A percentile compares a stretch with the other conserved stretches of the same genome.
These are phyloP conservation scores for Niebla homalea DNA, from an alignment of 495 filamentous ascomycete genomes.

Conservation along the genomic window DNA sequence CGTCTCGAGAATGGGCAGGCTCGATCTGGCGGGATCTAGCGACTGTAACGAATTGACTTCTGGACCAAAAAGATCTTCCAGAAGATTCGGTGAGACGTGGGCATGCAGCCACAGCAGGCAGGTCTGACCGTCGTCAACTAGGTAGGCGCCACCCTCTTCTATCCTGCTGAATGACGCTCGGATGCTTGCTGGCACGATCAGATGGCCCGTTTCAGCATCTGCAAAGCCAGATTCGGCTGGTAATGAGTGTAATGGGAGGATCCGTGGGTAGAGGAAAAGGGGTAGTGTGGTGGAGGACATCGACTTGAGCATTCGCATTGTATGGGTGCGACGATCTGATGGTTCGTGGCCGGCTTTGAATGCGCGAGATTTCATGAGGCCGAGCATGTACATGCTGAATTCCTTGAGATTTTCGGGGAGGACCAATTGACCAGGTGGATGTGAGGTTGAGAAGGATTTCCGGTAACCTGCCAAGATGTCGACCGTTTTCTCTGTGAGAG, in stretches of 20 bases:
- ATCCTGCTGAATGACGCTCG: conserved; percentile 84
- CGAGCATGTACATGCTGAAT: conserved; percentile 94
- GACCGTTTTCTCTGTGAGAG: conserved; percentile 80
- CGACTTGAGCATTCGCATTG: conserved; percentile 76
- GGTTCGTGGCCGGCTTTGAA: conserved; percentile 86
- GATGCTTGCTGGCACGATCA: conserved; percentile 51
- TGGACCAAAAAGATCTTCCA: conserved; percentile 82
- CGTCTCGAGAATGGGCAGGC: conserved; percentile 66
- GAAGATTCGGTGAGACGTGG: conserved; percentile 62
- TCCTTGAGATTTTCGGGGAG: conserved; percentile 95
- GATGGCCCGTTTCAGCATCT: conserved; percentile 65
- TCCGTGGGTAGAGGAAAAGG: conserved; percentile 88
- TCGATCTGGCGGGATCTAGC: conserved; percentile 64
- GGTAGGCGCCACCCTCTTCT: conserved; percentile 90
- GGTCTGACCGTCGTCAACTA: conserved; percentile 93
- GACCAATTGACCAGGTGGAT: conserved; percentile 86
- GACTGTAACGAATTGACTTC: conserved; percentile 54
- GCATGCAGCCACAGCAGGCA: conserved; percentile 82
- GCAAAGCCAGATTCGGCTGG: conserved; percentile 66
- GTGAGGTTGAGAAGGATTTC: conserved; percentile 73
- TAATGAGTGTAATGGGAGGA: conserved; percentile 84
- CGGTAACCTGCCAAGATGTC: conserved; percentile 90
- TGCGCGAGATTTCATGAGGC: conserved; percentile 77
- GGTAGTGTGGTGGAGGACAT: conserved; percentile 78
- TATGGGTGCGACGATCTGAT: conserved; percentile 81